Conservation (phyloP, 176 grass and related monocot species). For the Aegilops umbellulata region DNA sequence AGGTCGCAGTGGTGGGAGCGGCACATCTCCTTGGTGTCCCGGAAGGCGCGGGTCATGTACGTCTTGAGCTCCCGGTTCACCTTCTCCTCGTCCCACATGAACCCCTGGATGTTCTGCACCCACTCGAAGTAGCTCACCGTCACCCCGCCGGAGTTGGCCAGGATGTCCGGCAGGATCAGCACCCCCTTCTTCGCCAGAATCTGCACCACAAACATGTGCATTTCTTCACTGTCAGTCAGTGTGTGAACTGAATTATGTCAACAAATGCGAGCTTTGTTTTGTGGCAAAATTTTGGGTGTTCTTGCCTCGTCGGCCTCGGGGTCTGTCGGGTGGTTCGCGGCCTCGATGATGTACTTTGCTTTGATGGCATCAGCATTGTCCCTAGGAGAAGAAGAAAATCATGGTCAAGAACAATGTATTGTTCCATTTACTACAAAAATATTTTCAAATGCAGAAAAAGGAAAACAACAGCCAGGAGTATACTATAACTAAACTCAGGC, state of each 20-base stretch:
- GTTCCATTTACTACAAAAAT: not conserved
- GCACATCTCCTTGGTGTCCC: conserved; percentile 82
- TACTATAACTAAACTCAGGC: not conserved
- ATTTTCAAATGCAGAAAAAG: not conserved
- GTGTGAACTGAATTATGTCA: not conserved
- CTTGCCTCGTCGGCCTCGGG: conserved; percentile 92
- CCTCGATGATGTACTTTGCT: conserved; percentile 94
- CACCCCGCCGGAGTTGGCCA: conserved; percentile 77
- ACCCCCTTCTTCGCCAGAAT: conserved; percentile 96
- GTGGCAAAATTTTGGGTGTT: too few species aligned
- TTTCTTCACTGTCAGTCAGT: not conserved
- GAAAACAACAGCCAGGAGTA: not conserved
- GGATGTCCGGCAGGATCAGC: conserved; percentile 87
- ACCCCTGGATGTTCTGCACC: conserved; percentile 99
- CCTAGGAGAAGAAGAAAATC: conserved; percentile 22
- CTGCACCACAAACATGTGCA: conserved; percentile 30
- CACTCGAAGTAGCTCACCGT: conserved; percentile 98
- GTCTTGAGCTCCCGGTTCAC: conserved; percentile 81
- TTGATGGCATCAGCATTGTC: conserved; percentile 91
- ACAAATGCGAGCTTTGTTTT: not conserved
- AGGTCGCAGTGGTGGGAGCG: conserved; percentile 75
- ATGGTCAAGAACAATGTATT: not conserved
- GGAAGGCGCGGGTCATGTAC: conserved; percentile 78
- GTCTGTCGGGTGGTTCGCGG: conserved; percentile 96
- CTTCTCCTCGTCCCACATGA: conserved; percentile 97